Base-by-base conservation (phyloP, 2,329 filamentous ascomycete species). In the Diaporthe batatas region DNA sequence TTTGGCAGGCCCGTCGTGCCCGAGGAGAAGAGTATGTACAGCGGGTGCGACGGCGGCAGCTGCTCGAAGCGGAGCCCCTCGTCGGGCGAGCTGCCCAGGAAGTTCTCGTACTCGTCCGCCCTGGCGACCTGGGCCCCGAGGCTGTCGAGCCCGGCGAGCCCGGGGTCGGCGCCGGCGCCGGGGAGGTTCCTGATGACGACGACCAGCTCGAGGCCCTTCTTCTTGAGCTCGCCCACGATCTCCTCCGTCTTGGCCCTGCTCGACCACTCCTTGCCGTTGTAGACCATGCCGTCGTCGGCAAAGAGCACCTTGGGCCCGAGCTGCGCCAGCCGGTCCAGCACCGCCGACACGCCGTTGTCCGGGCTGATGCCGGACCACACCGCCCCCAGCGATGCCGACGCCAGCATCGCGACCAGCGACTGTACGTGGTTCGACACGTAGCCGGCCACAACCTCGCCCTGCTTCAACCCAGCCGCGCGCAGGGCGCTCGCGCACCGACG, bases 351-450 rank as follows among this genome's bases (percentile, higher is more conserved):
- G 14, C 96, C 96, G 21, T 93, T 98, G 81, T 98, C 96, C 3
- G 96, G 95, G 78, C 94, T 97, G 64, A 98, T 94, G 8, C 93
- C 93, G 0, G 95, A 98, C 96, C 96, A 98, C 49, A 98, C 90
- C 21, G 93, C 95, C 39, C 96, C 96, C 2, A 98, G 82, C 0
- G 94, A 91, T 0, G 94, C 91, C 0, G 94, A 89, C 1, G 94
- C 93, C 42, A 99, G 87, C 91, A 97, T 96, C 25, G 94, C 94
- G 14, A 98, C 91, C 25, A 98, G 84, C 0, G 95, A 93, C 81
- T 97, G 93, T 8, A 91, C 90, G 81, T 98, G 95, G 79, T 99
- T 98, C 29, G 94, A 96, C 18, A 98, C 91, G 79, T 95, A 98
- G 11, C 91, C 91, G 54, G 89, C 89, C n/a, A 92, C 87, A 29